phyloP scores from a whole-genome alignment of 2,329 filamentous ascomycete genomes.

The Conoideocrella luteorostrata region DNA sequence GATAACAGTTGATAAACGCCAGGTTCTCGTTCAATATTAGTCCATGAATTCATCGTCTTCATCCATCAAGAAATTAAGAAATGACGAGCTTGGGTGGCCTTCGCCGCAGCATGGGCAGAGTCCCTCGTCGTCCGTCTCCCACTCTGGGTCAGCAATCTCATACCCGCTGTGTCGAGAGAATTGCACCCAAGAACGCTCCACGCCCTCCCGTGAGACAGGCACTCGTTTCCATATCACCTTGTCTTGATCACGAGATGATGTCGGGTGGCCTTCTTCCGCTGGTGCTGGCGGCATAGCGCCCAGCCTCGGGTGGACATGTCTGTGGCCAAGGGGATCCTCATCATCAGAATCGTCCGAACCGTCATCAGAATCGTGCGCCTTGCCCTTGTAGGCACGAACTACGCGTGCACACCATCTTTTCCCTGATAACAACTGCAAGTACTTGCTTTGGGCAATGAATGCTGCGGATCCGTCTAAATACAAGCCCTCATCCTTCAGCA shows the following conservation, averaged over 20 bases:
- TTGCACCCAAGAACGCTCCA: constrained; percentile 40
- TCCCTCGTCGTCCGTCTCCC: constrained; percentile 28
- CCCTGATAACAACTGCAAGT: constrained; percentile 33
- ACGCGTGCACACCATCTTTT: constrained; percentile 36
- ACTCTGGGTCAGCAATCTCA: constrained; percentile 26
- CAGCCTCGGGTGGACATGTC: constrained; percentile 21
- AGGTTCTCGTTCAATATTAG: constrained; percentile 1
- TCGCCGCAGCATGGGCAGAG: constrained; percentile 35
- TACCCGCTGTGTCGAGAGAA: constrained; percentile 37
- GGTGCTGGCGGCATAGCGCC: constrained; percentile 34
- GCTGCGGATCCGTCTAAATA: constrained; percentile 39
- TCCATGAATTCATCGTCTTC: constrained; percentile 6
- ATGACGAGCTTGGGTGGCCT: constrained; percentile 28
- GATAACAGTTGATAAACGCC: neutral
- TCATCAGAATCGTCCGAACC: constrained; percentile 21
- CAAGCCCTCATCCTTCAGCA: constrained; percentile 48
- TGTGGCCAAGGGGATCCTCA: constrained; percentile 12
- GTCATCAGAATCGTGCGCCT: constrained; percentile 20
- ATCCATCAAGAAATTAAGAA: constrained; percentile 24
- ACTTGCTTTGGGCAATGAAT: constrained; percentile 34
- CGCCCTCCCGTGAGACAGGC: constrained; percentile 32
- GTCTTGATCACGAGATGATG: constrained; percentile 33
- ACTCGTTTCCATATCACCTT: constrained; percentile 46
- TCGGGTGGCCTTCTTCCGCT: constrained; percentile 36
- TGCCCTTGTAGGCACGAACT: constrained; percentile 36